These are phyloP conservation scores for Pestalotiopsis sp. DNA, from an alignment of 2,329 filamentous ascomycete species.

Conservation along the genomic window DNA sequence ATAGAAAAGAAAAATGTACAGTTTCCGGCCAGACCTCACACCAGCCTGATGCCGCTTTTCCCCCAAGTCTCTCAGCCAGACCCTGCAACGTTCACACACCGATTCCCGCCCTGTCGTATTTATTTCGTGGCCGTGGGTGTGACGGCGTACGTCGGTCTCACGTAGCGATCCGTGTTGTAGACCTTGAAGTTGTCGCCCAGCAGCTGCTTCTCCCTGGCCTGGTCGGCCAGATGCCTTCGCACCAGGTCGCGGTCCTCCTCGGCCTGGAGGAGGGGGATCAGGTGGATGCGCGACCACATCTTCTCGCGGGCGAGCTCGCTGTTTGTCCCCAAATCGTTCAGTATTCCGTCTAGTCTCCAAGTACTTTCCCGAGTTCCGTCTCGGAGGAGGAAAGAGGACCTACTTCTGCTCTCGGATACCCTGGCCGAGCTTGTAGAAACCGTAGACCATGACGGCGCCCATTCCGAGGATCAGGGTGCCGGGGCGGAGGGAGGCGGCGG, in stretches of 20 bases:
- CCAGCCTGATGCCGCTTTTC: not conserved
- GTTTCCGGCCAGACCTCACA: not conserved
- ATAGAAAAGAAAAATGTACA: not conserved
- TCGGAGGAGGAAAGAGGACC: slow-evolving; percentile 33
- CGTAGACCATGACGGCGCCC: slow-evolving; percentile 81
- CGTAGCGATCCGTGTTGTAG: slow-evolving; percentile 86
- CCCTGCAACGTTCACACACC: not conserved
- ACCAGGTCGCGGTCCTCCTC: slow-evolving; percentile 97
- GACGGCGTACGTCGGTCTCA: slow-evolving; percentile 78
- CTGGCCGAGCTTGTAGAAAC: slow-evolving; percentile 83
- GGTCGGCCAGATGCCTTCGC: slow-evolving; percentile 81
- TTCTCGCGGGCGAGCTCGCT: slow-evolving; percentile 96
- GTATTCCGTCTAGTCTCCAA: not conserved
- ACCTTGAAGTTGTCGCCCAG: slow-evolving; percentile 82
- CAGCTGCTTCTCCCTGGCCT: slow-evolving; percentile 87
- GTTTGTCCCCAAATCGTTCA: not conserved
- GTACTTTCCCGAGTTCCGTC: too few species aligned
- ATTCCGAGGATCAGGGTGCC: slow-evolving; percentile 76
- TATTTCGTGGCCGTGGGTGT: slow-evolving; percentile 59
- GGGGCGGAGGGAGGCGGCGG: slow-evolving; percentile 87
- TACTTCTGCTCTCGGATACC: slow-evolving; percentile 93
- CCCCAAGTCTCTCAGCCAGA: not conserved
- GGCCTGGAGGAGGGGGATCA: slow-evolving; percentile 91
- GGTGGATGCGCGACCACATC: slow-evolving; percentile 95
- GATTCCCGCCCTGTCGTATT: not conserved